These are phyloP conservation scores for Mucor lusitanicus DNA, from an alignment of 371 early-diverging fungal genomes.

Conservation along the genomic window DNA sequence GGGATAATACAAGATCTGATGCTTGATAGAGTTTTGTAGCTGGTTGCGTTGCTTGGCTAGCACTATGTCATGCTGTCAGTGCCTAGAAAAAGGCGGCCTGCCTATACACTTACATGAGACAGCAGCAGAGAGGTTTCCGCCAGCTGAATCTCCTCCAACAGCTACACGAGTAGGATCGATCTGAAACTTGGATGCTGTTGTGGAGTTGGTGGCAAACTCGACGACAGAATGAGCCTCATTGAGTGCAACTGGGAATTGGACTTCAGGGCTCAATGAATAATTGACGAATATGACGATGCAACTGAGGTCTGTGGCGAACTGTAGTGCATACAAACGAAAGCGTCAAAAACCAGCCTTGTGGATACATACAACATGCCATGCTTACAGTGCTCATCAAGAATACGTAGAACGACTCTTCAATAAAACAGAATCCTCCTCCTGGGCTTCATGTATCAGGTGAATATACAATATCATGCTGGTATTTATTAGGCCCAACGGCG, in stretches of 20 bases:
- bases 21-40: constrained; percentile 6
- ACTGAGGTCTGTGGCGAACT: constrained; percentile 8
- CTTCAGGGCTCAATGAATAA: constrained; percentile 20
- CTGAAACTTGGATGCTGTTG: not conserved
- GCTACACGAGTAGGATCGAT: constrained; percentile 10
- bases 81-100: not conserved
- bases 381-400: not conserved
- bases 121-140: constrained; percentile 20
- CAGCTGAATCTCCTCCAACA: constrained; percentile 26
- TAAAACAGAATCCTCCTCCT: constrained; percentile 3
- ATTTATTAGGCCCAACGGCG: too few species aligned
- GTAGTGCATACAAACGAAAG: not conserved
- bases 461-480: too few species aligned
- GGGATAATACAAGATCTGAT: constrained; percentile 14
- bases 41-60: constrained; percentile 13
- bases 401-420: not conserved
- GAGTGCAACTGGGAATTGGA: constrained; percentile 16
- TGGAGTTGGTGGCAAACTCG: not conserved
- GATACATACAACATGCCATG: not conserved
- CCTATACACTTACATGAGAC: not conserved
- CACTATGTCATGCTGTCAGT: constrained; percentile 1
- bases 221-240: constrained; percentile 13
- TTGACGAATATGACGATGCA: constrained; percentile 14
- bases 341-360: too few species aligned
- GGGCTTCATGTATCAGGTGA: not conserved